Base-by-base conservation (phyloP, 2,329 filamentous ascomycete genomes). In the Dothideomycetidae sp. region DNA sequence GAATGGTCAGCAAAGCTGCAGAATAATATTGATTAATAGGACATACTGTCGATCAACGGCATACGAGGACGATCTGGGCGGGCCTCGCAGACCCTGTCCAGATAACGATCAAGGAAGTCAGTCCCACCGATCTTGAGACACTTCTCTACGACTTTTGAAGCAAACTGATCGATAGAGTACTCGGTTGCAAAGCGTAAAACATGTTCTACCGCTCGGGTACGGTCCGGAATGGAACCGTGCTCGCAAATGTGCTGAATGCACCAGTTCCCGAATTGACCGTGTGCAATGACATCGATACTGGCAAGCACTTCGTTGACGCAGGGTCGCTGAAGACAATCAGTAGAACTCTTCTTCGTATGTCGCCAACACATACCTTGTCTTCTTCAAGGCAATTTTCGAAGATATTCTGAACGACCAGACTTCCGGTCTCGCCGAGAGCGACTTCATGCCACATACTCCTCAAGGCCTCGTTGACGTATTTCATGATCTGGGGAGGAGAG, bases 241-340 rank as follows among this genome's bases (percentile, higher is more conserved):
- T 98, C 90, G 60, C 90, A 98, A 50, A 98, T 85, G 61, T 98
- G 90, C 62, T 98, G 90, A 52, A 98, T 96, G 64, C 90, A 98
- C 90, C 90, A 98, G 58, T 98, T 98, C 39, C 90, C 90, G 55
- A 98, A 98, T 56, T 98, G 90, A 16, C 90, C 90, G 56, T 94
- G 88, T 42, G 90, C 82, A 52, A 98, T 85, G 44, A 93, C 81
- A 60, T 98, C 85, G 50, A 98, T 93, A 56, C 90, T 94, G 43
- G 73, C 74, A 40, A 98, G 73, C 28, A 98, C 90, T 59, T 98
- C 90, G 57, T 93, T 86, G 53, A 98, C 93, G 54, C 90, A 94
- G 31, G 86, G 86, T 42, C 92, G 85, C 86, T 93, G 48, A n/a
- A 45, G 38, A n/a, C 11, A 16, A 28, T 50, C 37, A 51, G 45